Evolutionary conservation across 1,284 basidiomycete genomes (phyloP), one percentile per base, ranked within the genome.

Genomic region (Microstroma glucosiphilum): DNA sequence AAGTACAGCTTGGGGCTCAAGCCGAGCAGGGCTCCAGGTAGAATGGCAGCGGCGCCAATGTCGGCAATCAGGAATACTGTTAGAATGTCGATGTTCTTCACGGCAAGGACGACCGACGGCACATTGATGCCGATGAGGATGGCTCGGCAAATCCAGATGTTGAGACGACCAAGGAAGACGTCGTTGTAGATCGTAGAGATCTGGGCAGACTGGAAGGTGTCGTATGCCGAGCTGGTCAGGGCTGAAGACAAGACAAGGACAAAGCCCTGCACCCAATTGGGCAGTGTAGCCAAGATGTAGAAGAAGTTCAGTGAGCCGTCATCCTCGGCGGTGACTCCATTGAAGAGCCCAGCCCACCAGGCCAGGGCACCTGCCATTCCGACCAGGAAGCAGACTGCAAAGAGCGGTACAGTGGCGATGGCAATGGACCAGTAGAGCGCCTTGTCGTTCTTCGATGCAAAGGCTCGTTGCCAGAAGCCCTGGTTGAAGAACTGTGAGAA

Each of bases 401-500:
- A 79, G 19, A 79, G 69, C 17, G 74, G 73, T 19, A 72, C 13
- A 25, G 72, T 72, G 30, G 78, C 78, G 40, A 73, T 65, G 19
- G 60, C 59, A 57, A 76, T 78, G 56, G 73, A 77, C 4, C 66
- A 42, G 60, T 73, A 76, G 23, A 79, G 70, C 21, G 70, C 70
- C 56, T 60, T 64, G 65, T 79, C 70, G 63, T 70, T 64, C 68
- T 72, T 75, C 15, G 76, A 73, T 0, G 78, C 77, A 61, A 79
- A 79, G 19, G 75, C 73, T 19, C 78, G 73, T 61, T 79, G 78
- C 77, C 78, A 79, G 64, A 76, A 78, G 46, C 78, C 77, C 62
- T 79, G 76, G 67, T 79, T 77, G 67, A 79, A 76, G 75, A 79
- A 77, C 59, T 79, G 76, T 40, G 68, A 63, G 60, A 78, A 78